phyloP scores from a whole-genome alignment of 352 stramenopile species.

The Phytophthora quininea region DNA sequence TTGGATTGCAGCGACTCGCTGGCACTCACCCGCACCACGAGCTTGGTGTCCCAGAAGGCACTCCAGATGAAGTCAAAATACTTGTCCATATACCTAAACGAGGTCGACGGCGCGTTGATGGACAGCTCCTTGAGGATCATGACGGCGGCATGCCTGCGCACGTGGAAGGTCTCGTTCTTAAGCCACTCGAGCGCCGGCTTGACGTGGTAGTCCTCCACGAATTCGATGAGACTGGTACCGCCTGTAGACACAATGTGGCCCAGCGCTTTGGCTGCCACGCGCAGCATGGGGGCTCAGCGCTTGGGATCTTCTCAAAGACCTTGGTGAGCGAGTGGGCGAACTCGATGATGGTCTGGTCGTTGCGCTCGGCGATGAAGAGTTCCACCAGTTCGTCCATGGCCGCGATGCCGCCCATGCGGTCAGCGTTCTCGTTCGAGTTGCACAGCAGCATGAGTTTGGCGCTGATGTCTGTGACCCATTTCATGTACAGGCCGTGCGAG shows the following conservation, averaged over 20 bases:
- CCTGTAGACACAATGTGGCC: slow-evolving; percentile 89
- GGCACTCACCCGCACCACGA: slow-evolving; percentile 80
- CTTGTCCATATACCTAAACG: slow-evolving; percentile 88
- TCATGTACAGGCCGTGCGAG: slow-evolving; percentile 86
- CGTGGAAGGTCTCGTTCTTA: slow-evolving; percentile 90
- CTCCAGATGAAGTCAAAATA: slow-evolving; percentile 93
- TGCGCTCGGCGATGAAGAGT: slow-evolving; percentile 88
- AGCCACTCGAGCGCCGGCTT: slow-evolving; percentile 88
- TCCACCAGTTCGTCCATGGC: slow-evolving; percentile 91
- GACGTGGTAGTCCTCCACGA: slow-evolving; percentile 90
- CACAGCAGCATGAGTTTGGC: slow-evolving; percentile 84
- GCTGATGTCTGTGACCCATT: slow-evolving; percentile 87
- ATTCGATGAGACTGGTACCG: slow-evolving; percentile 87
- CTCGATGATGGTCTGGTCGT: slow-evolving; percentile 91
- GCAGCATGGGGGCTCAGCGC: slow-evolving; percentile 75
- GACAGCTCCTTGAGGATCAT: slow-evolving; percentile 89
- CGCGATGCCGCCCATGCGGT: slow-evolving; percentile 86
- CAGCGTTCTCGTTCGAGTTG: slow-evolving; percentile 75
- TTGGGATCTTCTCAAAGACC: slow-evolving; percentile 89
- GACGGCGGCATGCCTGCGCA: slow-evolving; percentile 83
- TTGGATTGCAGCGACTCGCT: slow-evolving; percentile 86
- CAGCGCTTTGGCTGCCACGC: slow-evolving; percentile 76
- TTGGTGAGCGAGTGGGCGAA: slow-evolving; percentile 88
- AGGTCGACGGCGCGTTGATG: slow-evolving; percentile 85
- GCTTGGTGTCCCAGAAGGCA: slow-evolving; percentile 85